Percentiles rank a stretch among this genome's conserved stretches.
Evolutionary conservation across 169 alveolate genomes (phyloP).

Genomic region (Eimeria falciformis): DNA sequence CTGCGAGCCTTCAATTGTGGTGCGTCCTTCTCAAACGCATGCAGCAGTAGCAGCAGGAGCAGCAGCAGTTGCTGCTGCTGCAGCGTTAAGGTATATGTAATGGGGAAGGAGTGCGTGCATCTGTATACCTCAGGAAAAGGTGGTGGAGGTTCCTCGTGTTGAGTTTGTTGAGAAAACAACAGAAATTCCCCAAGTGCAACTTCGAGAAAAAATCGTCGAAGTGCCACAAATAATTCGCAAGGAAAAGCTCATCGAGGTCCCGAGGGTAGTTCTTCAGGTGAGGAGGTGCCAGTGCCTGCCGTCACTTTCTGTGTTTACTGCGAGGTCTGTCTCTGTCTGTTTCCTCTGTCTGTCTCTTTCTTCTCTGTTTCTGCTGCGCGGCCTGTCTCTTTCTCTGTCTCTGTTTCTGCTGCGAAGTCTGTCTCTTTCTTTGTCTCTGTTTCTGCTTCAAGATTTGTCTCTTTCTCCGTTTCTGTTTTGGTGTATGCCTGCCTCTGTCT

Average conservation of each 20-base stretch:
- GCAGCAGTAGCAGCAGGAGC: too few species aligned
- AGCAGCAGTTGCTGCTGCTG: not conserved
- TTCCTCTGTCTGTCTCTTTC: not conserved
- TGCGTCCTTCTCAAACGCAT: not conserved
- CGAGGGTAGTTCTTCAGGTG: constrained; percentile 10
- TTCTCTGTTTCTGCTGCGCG: too few species aligned
- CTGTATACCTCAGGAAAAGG: constrained; percentile 27
- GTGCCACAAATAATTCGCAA: constrained; percentile 29
- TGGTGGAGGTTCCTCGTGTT: constrained; percentile 27
- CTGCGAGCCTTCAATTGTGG: constrained; percentile 21
- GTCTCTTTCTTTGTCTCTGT: too few species aligned
- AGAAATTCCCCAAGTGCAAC: constrained; percentile 44
- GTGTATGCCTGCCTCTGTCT: not conserved
- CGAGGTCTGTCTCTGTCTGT: not conserved
- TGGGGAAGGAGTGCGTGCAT: not conserved
- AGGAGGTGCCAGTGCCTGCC: not conserved
- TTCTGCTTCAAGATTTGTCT: too few species aligned
- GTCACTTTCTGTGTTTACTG: not conserved
- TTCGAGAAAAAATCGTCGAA: constrained; percentile 37
- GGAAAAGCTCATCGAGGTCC: constrained; percentile 23
- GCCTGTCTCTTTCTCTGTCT: too few species aligned
- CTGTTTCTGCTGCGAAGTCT: too few species aligned
- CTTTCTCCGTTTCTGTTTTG: not conserved
- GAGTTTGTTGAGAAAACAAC: constrained; percentile 40
- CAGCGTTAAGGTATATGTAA: not conserved